Conservation (phyloP, 495 filamentous ascomycete species). For the Letharia lupina region DNA sequence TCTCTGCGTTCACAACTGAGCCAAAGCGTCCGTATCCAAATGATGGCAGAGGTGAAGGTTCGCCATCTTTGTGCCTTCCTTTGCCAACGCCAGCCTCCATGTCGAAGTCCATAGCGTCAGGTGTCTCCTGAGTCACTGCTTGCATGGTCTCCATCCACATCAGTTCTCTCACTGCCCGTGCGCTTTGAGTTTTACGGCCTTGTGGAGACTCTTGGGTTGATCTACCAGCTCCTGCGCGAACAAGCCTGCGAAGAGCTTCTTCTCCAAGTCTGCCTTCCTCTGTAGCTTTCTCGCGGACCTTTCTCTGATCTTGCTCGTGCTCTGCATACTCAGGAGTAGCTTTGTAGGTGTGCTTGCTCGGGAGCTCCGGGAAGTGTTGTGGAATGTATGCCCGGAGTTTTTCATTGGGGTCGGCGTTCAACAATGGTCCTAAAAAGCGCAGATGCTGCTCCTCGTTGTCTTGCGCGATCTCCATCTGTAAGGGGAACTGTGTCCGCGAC, state of each 20-base stretch:
- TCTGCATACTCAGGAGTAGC: slow-evolving; percentile 56
- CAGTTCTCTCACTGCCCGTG: slow-evolving; percentile 17
- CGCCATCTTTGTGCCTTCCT: slow-evolving; percentile 18
- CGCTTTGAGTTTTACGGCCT: neutral
- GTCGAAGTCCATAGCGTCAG: slow-evolving; percentile 14
- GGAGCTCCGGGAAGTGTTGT: slow-evolving; percentile 59
- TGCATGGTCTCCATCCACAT: slow-evolving; percentile 24
- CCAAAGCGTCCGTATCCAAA: slow-evolving; percentile 17
- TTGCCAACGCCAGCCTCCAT: slow-evolving; percentile 22
- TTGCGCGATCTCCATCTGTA: slow-evolving; percentile 41
- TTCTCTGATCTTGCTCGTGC: slow-evolving; percentile 59
- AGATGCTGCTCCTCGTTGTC: slow-evolving; percentile 30
- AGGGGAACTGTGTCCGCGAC: slow-evolving; percentile 31
- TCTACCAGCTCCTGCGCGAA: slow-evolving; percentile 37
- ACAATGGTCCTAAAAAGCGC: slow-evolving; percentile 44
- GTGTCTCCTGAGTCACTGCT: slow-evolving; percentile 9
- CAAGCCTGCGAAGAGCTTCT: slow-evolving; percentile 61
- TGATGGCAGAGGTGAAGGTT: neutral
- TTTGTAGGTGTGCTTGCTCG: slow-evolving; percentile 65
- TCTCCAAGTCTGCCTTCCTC: slow-evolving; percentile 67
- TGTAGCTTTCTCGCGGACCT: slow-evolving; percentile 63
- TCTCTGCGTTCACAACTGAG: slow-evolving; percentile 25
- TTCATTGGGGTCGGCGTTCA: slow-evolving; percentile 46
- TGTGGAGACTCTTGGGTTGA: slow-evolving; percentile 6
- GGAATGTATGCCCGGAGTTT: slow-evolving; percentile 49